phyloP scores from a whole-genome alignment of 2,329 filamentous ascomycete genomes.

The Colletotrichum gloeosporioides region DNA sequence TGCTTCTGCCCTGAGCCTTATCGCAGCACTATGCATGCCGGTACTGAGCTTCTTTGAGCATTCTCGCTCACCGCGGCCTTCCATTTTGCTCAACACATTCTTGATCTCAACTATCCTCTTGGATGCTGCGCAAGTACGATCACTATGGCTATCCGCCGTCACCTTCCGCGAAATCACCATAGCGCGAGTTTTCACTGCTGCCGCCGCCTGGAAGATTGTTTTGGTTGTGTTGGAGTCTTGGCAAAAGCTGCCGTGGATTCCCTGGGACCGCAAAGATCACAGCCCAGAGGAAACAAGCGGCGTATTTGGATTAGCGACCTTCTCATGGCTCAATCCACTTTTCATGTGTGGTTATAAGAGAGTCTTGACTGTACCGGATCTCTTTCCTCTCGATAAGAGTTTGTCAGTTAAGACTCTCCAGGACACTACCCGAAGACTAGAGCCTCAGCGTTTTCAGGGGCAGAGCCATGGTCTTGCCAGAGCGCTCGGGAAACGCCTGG shows the following conservation, averaged over 20 bases:
- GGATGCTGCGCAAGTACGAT: neutral
- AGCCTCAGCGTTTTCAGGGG: neutral
- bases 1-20: constrained; percentile 30
- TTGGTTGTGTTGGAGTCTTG: constrained; percentile 25
- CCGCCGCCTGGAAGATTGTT: constrained; percentile 21
- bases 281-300: constrained; percentile 42
- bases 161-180: neutral
- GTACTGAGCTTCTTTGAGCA: constrained; percentile 33
- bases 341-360: constrained; percentile 36
- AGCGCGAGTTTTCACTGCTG: constrained; percentile 21
- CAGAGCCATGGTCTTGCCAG: constrained; percentile 31
- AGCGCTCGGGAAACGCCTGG: constrained; percentile 30
- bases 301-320: constrained; percentile 33
- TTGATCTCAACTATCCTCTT: neutral
- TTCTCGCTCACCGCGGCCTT: constrained; percentile 29
- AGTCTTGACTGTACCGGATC: constrained; percentile 32
- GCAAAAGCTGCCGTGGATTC: constrained; percentile 19
- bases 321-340: constrained; percentile 39
- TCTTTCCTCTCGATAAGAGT: constrained; percentile 25
- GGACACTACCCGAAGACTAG: neutral
- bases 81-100: neutral
- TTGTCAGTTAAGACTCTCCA: neutral
- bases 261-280: constrained; percentile 19
- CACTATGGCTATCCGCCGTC: neutral
- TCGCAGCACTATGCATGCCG: constrained; percentile 30